phyloP scores from a whole-genome alignment of 352 stramenopile genomes.

The Pythium biforme region DNA sequence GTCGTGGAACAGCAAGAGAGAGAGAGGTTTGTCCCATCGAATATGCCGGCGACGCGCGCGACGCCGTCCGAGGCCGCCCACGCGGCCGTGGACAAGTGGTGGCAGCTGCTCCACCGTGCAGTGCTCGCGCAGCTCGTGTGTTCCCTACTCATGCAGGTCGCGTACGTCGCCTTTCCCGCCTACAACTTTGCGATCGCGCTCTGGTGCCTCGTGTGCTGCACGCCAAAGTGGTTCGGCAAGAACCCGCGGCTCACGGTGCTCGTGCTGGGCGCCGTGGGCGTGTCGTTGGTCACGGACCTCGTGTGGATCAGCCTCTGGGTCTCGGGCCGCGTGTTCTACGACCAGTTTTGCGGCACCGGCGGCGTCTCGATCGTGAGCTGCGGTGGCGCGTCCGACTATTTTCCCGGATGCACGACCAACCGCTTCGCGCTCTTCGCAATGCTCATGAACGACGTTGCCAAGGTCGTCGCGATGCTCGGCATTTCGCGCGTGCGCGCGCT shows the following conservation, averaged over 20 bases:
- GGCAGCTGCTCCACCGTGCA: constrained; percentile 36
- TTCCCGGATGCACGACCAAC: constrained; percentile 68
- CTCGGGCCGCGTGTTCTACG: constrained; percentile 69
- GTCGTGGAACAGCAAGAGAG: too few species aligned
- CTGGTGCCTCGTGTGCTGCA: constrained; percentile 62
- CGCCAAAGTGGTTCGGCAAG: constrained; percentile 45
- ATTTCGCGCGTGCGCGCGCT: constrained; percentile 53
- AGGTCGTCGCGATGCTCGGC: constrained; percentile 37
- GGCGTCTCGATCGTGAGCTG: constrained; percentile 68
- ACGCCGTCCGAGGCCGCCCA: constrained; percentile 4
- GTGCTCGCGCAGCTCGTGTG: constrained; percentile 52
- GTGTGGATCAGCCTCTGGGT: constrained; percentile 81
- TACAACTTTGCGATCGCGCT: constrained; percentile 80
- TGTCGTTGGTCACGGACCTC: constrained; percentile 67
- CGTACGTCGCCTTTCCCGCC: constrained; percentile 76
- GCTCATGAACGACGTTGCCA: constrained; percentile 55
- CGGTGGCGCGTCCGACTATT: constrained; percentile 56
- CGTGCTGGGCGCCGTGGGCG: constrained; percentile 44
- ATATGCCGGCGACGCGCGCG: not conserved
- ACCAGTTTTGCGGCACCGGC: constrained; percentile 62
- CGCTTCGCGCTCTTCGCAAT: constrained; percentile 67
- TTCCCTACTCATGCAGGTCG: constrained; percentile 72
- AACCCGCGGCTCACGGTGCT: constrained; percentile 49
- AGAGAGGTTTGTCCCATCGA: too few species aligned
- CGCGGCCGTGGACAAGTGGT: constrained; percentile 35